Evolutionary conservation across 352 stramenopile genomes (phyloP), one percentile per base, ranked within the genome.

Genomic region (Phytophthora cryptogea): DNA sequence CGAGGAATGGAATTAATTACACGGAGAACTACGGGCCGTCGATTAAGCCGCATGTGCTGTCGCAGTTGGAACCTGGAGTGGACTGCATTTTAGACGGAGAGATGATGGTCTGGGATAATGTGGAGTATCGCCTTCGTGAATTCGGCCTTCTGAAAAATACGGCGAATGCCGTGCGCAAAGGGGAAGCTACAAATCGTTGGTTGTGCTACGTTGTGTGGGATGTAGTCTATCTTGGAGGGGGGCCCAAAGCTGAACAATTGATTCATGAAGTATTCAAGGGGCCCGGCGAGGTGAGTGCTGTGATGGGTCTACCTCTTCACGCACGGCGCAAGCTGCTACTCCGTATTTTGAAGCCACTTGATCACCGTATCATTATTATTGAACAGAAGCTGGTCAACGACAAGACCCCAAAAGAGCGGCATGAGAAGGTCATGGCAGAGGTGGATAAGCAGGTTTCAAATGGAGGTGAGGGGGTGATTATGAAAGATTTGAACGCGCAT

Each of bases 51-150:
- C 74, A 92, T 47, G 60, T 95, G 28, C 48, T 84, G 32, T 76
- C 72, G 0, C 85, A 95, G 51, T 31, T 95, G 16, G 58, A 78
- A 11, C 40, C 57, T 30, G 78, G 74, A 10, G 64, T 91, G 11
- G 75, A 93, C 59, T 86, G 74, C 37, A 93, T 95, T 30, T 67
- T 95, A 8, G 87, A 95, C 39, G 87, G 87, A 39, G 87, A 95
- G 42, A 94, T 95, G 85, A 91, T 95, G 78, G 83, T 94, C 5
- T 94, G 87, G 85, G 87, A 94, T 60, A 94, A 91, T 56, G 20
- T 80, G 11, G 83, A 91, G 56, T 92, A 89, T 65, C 70, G 66
- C 0, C 57, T 91, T 39, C 76, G 78, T 39, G 83, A 92, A 63
- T 95, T 95, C 67, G 84, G 86, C 1, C 63, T 92, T 31, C 60